Evolutionary conservation across 768 basidiomycete genomes (phyloP).

Genomic region (Phaeotremella skinneri): DNA sequence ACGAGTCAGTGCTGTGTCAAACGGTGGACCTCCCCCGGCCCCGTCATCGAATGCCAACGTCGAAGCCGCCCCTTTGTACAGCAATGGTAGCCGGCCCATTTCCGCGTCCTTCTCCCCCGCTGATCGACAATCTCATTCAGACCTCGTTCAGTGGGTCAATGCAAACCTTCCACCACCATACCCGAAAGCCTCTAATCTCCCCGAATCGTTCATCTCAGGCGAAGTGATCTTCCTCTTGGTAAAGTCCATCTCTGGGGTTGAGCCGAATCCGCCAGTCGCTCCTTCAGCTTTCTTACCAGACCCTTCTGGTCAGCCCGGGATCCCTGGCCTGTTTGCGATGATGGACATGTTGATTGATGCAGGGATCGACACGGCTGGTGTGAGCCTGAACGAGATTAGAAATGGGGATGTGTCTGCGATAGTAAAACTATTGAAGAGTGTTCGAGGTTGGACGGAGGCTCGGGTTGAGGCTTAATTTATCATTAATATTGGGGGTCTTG

Average conservation of each 20-base stretch:
- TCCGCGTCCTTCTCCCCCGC: constrained; percentile 53
- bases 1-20: constrained; percentile 1
- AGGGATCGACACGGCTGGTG: constrained; percentile 80
- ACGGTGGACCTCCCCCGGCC: constrained; percentile 9
- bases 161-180: constrained; percentile 64
- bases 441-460: constrained; percentile 20
- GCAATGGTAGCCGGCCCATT: constrained; percentile 3
- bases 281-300: constrained; percentile 73
- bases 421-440: constrained; percentile 65
- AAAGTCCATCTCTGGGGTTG: constrained; percentile 55
- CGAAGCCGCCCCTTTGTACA: constrained; percentile 4
- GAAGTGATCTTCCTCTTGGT: constrained; percentile 79
- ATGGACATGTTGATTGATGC: constrained; percentile 93
- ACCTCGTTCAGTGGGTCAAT: constrained; percentile 86
- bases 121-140: constrained; percentile 18
- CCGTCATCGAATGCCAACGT: constrained; percentile 11
- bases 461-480: not conserved
- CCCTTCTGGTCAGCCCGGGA: constrained; percentile 65
- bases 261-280: constrained; percentile 62
- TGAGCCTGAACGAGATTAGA: constrained; percentile 90
- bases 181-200: constrained; percentile 57
- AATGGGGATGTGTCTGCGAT: constrained; percentile 79
- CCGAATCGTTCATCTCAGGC: constrained; percentile 58
- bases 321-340: constrained; percentile 80
- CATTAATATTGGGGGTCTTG: too few species aligned